Evolutionary conservation across 108 stramenopile genomes (phyloP), one percentile per base, ranked within the genome.

Genomic region (Nitzschia palea): DNA sequence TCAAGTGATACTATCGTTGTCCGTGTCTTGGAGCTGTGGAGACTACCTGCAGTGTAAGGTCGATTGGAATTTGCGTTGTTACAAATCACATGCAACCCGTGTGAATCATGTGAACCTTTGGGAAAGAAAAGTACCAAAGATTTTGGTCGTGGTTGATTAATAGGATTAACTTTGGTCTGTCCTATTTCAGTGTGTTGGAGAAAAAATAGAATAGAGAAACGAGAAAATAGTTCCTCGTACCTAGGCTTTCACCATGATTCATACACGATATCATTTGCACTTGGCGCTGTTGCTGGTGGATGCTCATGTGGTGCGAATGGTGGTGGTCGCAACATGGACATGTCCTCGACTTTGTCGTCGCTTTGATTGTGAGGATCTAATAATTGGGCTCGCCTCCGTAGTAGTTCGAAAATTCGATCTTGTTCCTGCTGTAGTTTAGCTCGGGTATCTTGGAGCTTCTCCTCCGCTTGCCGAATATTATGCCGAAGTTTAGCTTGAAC

Each of bases 401-500:
- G 18, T 23, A 42, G 22, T 0, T 60, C 59, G 43, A 60, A 60
- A n/a, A 60, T 42, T 15, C 37, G 36, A 2, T 60, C 59, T 14
- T 40, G 35, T 9, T 60, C 59, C 3, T 40, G 3, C 22, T 40
- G 23, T 10, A 60, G n/a, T 23, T n/a, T 25, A 9, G 36, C 18
- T 37, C 8, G 15, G 1, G 33, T 1, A 1, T 8, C n/a, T 10
- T 14, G 18, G 10, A 37, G 40, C 10, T 42, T 17, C 2, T 14
- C 2, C 10, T 43, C 40, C 1, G 43, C 40, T 25, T 40, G 14
- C 12, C 22, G 3, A 23, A n/a, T 4, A 22, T 42, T 23, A 2
- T 43, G 59, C 12, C 59, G 59, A 23, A 60, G 22, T 15, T n/a
- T 18, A 1, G 59, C 43, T 60, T 60, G 59, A 3, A 60, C 6